A percentile compares a stretch with the other conserved stretches of the same genome.
Conservation (phyloP, 2,329 filamentous ascomycete genomes). For the Apiospora rasikravindrae region DNA sequence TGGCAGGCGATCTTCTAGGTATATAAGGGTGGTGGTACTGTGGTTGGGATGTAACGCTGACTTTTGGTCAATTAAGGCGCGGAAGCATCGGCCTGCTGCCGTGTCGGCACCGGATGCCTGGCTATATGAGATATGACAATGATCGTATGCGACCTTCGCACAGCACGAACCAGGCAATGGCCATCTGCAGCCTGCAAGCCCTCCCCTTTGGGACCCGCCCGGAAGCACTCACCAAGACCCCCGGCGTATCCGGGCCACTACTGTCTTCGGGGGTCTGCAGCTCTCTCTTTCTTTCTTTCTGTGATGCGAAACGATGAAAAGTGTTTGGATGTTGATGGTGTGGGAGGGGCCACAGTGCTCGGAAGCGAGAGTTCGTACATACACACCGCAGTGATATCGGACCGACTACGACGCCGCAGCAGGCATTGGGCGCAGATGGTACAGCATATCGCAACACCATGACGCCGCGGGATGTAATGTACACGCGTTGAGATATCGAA, state of each 20-base stretch:
- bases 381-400: background rate
- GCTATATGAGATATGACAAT: background rate
- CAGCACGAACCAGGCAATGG: background rate
- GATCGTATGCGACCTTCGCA: background rate
- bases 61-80: background rate
- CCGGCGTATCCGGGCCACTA: background rate
- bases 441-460: background rate
- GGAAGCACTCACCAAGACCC: background rate
- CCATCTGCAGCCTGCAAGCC: background rate
- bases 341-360: conserved; percentile 1
- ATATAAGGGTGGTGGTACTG: background rate
- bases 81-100: background rate
- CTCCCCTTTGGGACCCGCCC: background rate
- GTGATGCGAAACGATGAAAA: background rate
- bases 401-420: background rate
- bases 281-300: background rate
- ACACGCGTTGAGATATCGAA: background rate
- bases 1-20: background rate
- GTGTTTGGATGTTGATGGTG: background rate
- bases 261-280: background rate
- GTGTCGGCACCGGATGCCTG: background rate
- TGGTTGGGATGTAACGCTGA: background rate
- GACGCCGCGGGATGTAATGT: background rate
- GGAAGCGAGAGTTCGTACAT: background rate
- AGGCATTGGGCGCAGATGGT: background rate